phyloP scores from a whole-genome alignment of 805 yeast genomes.

The Yamadazyma philogaea region DNA sequence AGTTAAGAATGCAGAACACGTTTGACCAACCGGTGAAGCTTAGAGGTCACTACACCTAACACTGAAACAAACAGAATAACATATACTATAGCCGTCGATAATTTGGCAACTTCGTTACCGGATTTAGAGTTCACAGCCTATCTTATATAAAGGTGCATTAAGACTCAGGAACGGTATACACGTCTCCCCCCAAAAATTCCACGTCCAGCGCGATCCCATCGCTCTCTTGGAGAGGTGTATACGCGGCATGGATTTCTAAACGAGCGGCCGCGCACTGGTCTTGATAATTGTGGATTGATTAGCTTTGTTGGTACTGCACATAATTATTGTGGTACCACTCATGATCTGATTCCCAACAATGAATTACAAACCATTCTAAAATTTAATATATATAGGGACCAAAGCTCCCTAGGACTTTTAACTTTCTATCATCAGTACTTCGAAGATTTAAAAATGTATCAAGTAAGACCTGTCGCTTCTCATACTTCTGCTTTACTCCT shows the following conservation, averaged over 20 bases:
- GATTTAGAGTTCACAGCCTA: not conserved
- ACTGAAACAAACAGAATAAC: not conserved
- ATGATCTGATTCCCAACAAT: slow-evolving; percentile 8
- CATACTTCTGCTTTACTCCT: slow-evolving; percentile 28
- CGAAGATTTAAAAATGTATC: slow-evolving; percentile 1
- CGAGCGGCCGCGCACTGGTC: slow-evolving; percentile 3
- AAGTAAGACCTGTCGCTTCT: slow-evolving; percentile 12
- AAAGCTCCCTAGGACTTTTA: not conserved
- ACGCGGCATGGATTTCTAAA: no score
- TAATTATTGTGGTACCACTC: slow-evolving; percentile 5
- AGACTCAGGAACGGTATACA: not conserved
- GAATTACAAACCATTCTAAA: slow-evolving; percentile 1
- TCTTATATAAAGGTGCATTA: not conserved
- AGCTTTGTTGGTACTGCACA: slow-evolving; percentile 5
- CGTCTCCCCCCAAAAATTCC: not conserved
- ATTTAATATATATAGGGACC: slow-evolving; percentile 1
- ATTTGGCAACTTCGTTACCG: not conserved
- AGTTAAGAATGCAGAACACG: no score
- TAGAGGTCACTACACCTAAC: no score
- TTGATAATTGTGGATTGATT: slow-evolving; percentile 5
- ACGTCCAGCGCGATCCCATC: not conserved
- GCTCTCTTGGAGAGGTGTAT: no score
- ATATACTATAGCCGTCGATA: no score
- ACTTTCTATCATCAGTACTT: not conserved
- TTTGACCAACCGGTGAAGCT: not conserved